Conservation (phyloP, 768 basidiomycete species). For the Dioszegia hungarica region DNA sequence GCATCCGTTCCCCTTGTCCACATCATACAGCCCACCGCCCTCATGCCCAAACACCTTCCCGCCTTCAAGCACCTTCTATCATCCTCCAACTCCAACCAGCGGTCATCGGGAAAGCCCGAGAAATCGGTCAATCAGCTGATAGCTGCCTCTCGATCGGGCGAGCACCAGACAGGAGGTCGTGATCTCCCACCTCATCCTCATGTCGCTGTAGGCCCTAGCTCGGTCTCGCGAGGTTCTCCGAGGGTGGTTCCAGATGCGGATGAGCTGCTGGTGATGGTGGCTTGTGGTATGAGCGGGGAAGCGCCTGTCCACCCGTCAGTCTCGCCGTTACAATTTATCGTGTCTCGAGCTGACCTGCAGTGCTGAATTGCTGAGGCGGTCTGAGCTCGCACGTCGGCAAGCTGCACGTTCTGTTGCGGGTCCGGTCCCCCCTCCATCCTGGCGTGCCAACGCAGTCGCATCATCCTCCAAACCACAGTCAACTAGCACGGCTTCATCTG, state of each 20-base stretch:
- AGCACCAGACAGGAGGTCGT: neutral
- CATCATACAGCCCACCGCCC: no score
- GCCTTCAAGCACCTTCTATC: slow-evolving; percentile 38
- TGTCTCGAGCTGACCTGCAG: slow-evolving; percentile 6
- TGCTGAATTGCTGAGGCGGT: slow-evolving; percentile 25
- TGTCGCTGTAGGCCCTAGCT: neutral
- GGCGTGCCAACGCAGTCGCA: slow-evolving; percentile 4
- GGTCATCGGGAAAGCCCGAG: neutral
- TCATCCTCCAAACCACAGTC: neutral
- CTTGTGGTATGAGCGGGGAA: slow-evolving; percentile 14
- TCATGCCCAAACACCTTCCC: slow-evolving; percentile 42
- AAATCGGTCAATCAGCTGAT: slow-evolving; percentile 32
- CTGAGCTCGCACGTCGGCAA: slow-evolving; percentile 14
- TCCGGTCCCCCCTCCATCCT: slow-evolving; percentile 33
- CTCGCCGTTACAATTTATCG: neutral
- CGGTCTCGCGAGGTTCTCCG: neutral
- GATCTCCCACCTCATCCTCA: slow-evolving; percentile 4
- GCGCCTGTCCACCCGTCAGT: slow-evolving; percentile 32
- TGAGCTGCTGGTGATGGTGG: slow-evolving; percentile 7
- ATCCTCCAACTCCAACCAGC: neutral
- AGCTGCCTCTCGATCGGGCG: slow-evolving; percentile 9
- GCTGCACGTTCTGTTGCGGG: slow-evolving; percentile 26
- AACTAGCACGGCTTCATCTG: neutral
- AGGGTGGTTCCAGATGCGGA: neutral
- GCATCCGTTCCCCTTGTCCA: no score